Evolutionary conservation across 768 basidiomycete genomes (phyloP), one percentile per base, ranked within the genome.

Genomic region (Russula virescens): DNA sequence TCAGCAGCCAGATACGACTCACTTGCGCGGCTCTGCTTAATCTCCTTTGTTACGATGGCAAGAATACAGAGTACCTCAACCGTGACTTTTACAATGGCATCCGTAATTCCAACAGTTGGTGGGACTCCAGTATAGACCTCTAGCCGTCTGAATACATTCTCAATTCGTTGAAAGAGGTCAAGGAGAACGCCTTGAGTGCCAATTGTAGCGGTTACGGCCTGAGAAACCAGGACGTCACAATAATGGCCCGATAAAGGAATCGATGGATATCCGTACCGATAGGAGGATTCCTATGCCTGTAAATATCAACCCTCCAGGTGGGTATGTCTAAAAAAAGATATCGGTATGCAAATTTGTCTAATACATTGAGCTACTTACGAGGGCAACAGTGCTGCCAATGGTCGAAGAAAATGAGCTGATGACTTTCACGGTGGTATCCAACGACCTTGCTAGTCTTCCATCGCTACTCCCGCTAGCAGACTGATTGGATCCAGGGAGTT

Each of bases 1-100:
- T 5, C 2, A 14, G 28, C 14, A 5, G 0, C 45, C 6, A 3
- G 16, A 18, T 6, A 7, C 8, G 1, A 48, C 60, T 28, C 43
- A 61, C 60, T 46, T 1, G 26, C 5, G 2, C 40, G 9, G 1
- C 35, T 34, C 35, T 38, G 60, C 19, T 23, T 55, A 1, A 61
- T 26, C 45, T 48, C 45, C 28, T 40, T 54, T 16, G 52, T 54
- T 10, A 28, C 52, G n/a, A 61, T 26, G 35, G 42, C 52, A 40
- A 61, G 52, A 18, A 61, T 55, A 13, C 19, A 13, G 6, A 61
- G 52, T 7, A 61, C 45, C 21, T 55, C 60, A 1, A 38, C 52
- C 53, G 55, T 61, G 23, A 54, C 35, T 18, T 42, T 28, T 11
- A 54, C 52, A 13, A 54, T 48, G 13, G 23, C 46, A 13, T 55